phyloP scores from a whole-genome alignment of 768 basidiomycete species.

The Melanogaster broomeanus region DNA sequence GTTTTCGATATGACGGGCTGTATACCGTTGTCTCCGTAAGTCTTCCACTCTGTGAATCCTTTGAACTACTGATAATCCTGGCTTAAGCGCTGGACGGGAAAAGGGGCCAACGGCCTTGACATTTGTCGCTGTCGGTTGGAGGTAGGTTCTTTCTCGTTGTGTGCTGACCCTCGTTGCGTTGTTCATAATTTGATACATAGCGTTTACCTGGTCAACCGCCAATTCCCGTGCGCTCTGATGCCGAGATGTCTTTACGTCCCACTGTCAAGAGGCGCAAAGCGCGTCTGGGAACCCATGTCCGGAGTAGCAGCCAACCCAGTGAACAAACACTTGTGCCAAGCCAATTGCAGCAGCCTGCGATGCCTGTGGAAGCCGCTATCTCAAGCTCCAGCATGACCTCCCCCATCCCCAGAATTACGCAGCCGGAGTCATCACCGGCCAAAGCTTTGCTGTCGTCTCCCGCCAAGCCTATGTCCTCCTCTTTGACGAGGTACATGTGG shows the following conservation, averaged over 20 bases:
- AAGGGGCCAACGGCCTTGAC: conserved; percentile 7
- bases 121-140: conserved; percentile 31
- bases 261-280: not conserved
- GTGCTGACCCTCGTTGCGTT: not conserved
- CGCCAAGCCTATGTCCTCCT: not conserved
- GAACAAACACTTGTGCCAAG: not conserved
- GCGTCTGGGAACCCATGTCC: not conserved
- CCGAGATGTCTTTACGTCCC: too few species aligned
- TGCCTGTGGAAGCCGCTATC: not conserved
- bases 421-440: not conserved
- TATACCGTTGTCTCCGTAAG: conserved; percentile 27
- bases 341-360: not conserved
- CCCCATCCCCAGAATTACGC: not conserved
- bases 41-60: not conserved
- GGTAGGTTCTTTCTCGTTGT: conserved; percentile 6
- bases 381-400: not conserved
- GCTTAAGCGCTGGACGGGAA: conserved; percentile 22
- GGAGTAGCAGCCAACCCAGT: not conserved
- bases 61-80: not conserved
- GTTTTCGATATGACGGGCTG: conserved; percentile 33
- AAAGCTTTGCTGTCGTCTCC: not conserved
- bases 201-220: conserved; percentile 28
- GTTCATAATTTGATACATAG: conserved; percentile 5
- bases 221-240: conserved; percentile 12
- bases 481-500: conserved; percentile 13